These are phyloP conservation scores for Phycomyces blakesleeanus DNA, from an alignment of 192 early-diverging fungal species.

Conservation along the genomic window DNA sequence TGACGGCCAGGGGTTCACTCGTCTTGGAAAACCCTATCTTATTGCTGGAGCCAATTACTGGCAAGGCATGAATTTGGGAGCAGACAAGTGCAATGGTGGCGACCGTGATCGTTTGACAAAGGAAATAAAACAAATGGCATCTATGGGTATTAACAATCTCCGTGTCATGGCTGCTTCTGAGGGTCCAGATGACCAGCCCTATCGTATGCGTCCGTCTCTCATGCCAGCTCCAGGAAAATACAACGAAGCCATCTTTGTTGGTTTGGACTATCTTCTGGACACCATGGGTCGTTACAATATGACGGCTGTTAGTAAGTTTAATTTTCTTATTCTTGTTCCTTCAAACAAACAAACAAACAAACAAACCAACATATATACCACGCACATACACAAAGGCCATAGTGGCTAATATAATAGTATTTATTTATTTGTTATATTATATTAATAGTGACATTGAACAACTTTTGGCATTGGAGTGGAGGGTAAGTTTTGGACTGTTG, in stretches of 20 bases:
- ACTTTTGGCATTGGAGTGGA: constrained; percentile 76
- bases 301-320: constrained; percentile 45
- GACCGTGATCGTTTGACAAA: constrained; percentile 47
- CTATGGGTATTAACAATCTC: constrained; percentile 54
- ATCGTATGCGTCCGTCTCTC: constrained; percentile 55
- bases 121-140: constrained; percentile 46
- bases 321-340: not conserved
- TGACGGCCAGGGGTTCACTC: constrained; percentile 35
- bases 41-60: constrained; percentile 67
- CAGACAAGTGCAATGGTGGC: constrained; percentile 38
- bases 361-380: too few relatives aligned
- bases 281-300: constrained; percentile 49
- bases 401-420: too few relatives aligned
- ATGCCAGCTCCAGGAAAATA: constrained; percentile 53
- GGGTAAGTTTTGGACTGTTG: constrained; percentile 32
- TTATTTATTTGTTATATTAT: too few relatives aligned
- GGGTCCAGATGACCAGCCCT: constrained; percentile 51
- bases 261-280: constrained; percentile 62
- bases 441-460: constrained; percentile 48
- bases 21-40: constrained; percentile 28
- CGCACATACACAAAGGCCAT: too few relatives aligned
- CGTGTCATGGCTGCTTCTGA: constrained; percentile 62
- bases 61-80: constrained; percentile 71
- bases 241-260: constrained; percentile 51
- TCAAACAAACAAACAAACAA: constrained; percentile 4